Evolutionary conservation across 176 grass and related monocot species (phyloP), one percentile per base, ranked within the genome.

Genomic region (Raddia distichophylla): DNA sequence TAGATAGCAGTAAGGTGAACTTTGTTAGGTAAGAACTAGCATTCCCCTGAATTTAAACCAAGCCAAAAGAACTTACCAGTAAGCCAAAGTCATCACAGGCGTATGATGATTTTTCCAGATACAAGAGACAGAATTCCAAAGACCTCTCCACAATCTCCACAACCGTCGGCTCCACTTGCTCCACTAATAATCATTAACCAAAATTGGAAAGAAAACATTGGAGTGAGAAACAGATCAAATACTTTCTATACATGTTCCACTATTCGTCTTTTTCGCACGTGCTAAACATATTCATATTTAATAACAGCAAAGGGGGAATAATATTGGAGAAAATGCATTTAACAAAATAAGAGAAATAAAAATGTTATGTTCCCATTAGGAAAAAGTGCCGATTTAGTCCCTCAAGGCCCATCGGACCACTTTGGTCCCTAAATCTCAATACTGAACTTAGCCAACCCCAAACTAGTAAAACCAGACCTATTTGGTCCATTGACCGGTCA

Each of bases 31-130:
- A 50, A 78, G 12, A 75, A 87, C 35, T 22, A 65, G 60, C 47
- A 76, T 40, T 1, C 40, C 18, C 50, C 20, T 40, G 34, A 67
- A 69, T 60, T 55, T 52, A 80, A 87, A 75, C 8, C 64, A 94
- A 79, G 49, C 15, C 16, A 37, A 60, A 51, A 63, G 44, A 76
- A 67, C 80, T 57, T 88, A 98, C 92, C 84, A 88, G 84, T 82
- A 95, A 91, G 35, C 90, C 81, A 59, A 93, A 89, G 82, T 95
- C 95, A 82, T 95, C 89, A 65, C 86, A 85, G 44, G 79, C 86
- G 66, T 81, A 91, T 34, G 86, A 83, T 83, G 95, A 98, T 86
- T 87, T 91, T 86, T 98, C 95, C 4, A 98, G 81, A 88, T 80
- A 81, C 18, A 84, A 64, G 72, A 98, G 81, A 82, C 84, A 89